A percentile compares a stretch with the other conserved stretches of the same genome.
Conservation (phyloP, 805 yeast species). For the Metschnikowia rubicola region DNA sequence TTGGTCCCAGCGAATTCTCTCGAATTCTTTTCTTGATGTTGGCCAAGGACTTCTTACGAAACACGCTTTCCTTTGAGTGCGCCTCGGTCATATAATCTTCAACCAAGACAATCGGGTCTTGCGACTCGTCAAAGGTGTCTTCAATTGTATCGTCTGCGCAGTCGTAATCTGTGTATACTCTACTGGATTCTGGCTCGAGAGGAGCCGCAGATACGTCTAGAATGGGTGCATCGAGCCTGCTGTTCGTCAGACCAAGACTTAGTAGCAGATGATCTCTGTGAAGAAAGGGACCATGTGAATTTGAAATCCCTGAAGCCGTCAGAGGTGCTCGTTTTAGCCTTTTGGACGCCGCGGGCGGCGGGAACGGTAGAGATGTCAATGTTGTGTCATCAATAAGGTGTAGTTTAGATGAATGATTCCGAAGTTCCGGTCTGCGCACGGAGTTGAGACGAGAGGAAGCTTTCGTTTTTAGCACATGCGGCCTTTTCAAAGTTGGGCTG, state of each 20-base stretch:
- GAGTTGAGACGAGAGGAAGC: background rate
- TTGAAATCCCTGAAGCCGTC: background rate
- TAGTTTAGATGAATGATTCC: conserved; percentile 36
- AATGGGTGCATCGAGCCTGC: background rate
- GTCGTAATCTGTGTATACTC: background rate
- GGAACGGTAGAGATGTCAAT: conserved; percentile 50
- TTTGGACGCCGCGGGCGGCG: conserved; percentile 41
- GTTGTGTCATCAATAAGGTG: conserved; percentile 48
- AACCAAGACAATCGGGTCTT: conserved; percentile 46
- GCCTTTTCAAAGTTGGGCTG: background rate
- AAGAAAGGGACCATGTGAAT: background rate
- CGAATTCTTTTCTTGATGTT: conserved; percentile 30
- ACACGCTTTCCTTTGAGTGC: conserved; percentile 11
- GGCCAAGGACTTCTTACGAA: conserved; percentile 36
- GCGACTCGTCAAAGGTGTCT: conserved; percentile 22
- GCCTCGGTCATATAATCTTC: conserved; percentile 48
- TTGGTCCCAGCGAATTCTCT: conserved; percentile 5
- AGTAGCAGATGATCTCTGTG: background rate
- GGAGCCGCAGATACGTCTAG: background rate
- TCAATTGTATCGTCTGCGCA: conserved; percentile 9
- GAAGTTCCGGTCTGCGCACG: background rate
- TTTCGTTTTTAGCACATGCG: background rate
- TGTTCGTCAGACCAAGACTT: background rate
- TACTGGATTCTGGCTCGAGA: background rate
- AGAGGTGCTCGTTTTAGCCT: conserved; percentile 7